These are phyloP conservation scores for Beauveria brongniartii DNA, from an alignment of 2,329 filamentous ascomycete species.

Conservation along the genomic window DNA sequence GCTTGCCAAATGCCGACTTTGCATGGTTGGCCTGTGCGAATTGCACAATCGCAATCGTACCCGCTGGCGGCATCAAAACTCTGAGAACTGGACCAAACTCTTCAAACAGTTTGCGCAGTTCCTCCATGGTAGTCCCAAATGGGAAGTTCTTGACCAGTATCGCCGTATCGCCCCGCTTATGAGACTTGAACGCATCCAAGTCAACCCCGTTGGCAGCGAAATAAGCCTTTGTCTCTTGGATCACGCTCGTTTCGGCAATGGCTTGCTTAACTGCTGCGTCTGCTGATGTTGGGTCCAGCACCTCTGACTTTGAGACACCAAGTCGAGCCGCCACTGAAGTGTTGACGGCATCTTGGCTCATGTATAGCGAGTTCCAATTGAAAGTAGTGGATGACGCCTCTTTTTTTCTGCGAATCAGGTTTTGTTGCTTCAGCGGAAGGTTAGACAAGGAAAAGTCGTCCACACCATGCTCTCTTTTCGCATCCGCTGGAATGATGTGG, in stretches of 20 bases:
- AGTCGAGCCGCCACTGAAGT: conserved; percentile 79
- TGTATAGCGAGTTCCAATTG: conserved; percentile 99
- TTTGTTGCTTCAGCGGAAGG: conserved; percentile 88
- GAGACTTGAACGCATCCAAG: conserved; percentile 80
- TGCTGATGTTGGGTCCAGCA: conserved; percentile 90
- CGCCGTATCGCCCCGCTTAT: conserved; percentile 73
- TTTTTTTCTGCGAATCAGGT: conserved; percentile 75
- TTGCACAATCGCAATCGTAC: conserved; percentile 89
- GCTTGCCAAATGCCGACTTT: conserved; percentile 70
- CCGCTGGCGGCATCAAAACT: conserved; percentile 85
- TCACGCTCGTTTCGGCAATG: conserved; percentile 89
- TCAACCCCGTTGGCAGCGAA: conserved; percentile 84
- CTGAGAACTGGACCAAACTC: conserved; percentile 74
- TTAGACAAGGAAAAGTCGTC: conserved; percentile 89
- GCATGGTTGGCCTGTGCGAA: conserved; percentile 73
- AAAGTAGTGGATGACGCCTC: conserved; percentile 73
- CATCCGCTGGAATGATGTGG: conserved; percentile 78
- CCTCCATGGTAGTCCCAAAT: conserved; percentile 69
- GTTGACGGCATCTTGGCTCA: conserved; percentile 94
- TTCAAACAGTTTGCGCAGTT: conserved; percentile 74
- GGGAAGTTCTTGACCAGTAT: conserved; percentile 95
- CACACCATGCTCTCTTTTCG: conserved; percentile 72
- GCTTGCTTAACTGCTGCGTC: conserved; percentile 95
- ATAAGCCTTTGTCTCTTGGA: conserved; percentile 92
- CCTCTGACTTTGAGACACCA: conserved; percentile 81